phyloP scores from a whole-genome alignment of 768 basidiomycete species.

The Kwoniella pini region DNA sequence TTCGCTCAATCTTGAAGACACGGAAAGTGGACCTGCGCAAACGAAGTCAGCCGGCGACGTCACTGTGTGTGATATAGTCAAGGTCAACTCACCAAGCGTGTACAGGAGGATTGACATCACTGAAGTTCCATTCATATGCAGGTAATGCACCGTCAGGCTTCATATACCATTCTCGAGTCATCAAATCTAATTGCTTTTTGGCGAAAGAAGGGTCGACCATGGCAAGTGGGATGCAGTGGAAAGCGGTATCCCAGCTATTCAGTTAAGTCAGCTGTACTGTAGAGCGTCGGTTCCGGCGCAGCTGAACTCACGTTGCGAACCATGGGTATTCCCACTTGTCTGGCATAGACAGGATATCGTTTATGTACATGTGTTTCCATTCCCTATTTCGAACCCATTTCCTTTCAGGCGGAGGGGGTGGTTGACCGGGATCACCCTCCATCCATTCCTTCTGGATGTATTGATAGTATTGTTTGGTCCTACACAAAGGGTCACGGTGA shows the following conservation, averaged over 20 bases:
- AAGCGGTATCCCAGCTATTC: conserved; percentile 83
- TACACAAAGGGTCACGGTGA: too few species aligned
- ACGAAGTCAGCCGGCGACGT: conserved; percentile 3
- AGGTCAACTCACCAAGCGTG: conserved; percentile 77
- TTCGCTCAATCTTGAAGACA: conserved; percentile 98
- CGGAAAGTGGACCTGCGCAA: conserved; percentile 89
- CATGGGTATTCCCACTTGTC: conserved; percentile 99
- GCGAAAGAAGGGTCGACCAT: conserved; percentile 93
- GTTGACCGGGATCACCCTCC: conserved; percentile 91
- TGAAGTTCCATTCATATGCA: conserved; percentile 99
- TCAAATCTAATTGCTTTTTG: conserved; percentile 93
- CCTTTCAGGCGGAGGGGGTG: conserved; percentile 85
- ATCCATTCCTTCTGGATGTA: conserved; percentile 97
- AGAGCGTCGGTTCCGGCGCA: background rate
- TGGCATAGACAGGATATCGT: conserved; percentile 97
- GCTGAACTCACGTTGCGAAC: conserved; percentile 71
- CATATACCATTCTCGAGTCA: conserved; percentile 97
- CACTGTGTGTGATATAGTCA: background rate
- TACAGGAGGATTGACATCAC: conserved; percentile 97
- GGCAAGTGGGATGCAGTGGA: conserved; percentile 97
- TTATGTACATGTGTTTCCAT: conserved; percentile 94
- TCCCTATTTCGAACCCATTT: conserved; percentile 82
- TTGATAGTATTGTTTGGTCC: conserved; percentile 93
- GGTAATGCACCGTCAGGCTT: conserved; percentile 98
- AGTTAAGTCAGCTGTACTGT: background rate